Evolutionary conservation across 208 protist species (phyloP), one percentile per base, ranked within the genome.

Genomic region (Polymyxa betae): DNA sequence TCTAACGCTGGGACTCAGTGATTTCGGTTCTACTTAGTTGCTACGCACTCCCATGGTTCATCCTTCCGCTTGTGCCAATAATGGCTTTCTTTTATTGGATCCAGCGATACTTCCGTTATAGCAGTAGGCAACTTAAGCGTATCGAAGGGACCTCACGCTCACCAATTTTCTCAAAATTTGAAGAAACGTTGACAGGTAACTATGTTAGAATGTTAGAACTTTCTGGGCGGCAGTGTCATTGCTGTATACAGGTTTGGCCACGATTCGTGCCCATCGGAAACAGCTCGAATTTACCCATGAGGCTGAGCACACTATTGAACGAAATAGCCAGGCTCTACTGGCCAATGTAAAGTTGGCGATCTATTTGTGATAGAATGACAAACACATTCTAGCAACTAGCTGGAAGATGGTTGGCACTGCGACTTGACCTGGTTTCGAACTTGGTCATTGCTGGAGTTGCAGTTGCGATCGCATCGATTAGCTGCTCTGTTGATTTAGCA

Each of bases 201-300:
- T 5, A 24, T 60, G 5, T 60, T 60, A 29, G 5, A 24, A 60
- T 60, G 5, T 60, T 60, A 60, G 49, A 24, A 60, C 5, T 60
- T 60, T 29, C 5, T 60, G 5, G 49, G 24, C 49, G 5, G 5
- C n/a, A n/a, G 24, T 24, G 12, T 5, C 49, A 60, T 60, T 60
- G 5, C 5, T 24, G n/a, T 43, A 38, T 82, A 12, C 46, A 46
- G 90, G 90, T 12, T 24, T 96, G 0, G 1, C 78, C 20, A 95
- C 94, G 5, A 95, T 97, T 54, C 92, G 96, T 41, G 92, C 94
- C 0, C 96, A 95, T 68, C 12, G 89, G 52, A 45, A 38, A 38
- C 38, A 54, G 35, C 16, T 20, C 12, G 35, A 20, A 35, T 82
- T 82, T 43, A 82, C 40, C 5, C 5, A 82, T 20, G 72, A 82